Conservation (phyloP, 2,329 filamentous ascomycete species). For the Stachybotrys echinatus region DNA sequence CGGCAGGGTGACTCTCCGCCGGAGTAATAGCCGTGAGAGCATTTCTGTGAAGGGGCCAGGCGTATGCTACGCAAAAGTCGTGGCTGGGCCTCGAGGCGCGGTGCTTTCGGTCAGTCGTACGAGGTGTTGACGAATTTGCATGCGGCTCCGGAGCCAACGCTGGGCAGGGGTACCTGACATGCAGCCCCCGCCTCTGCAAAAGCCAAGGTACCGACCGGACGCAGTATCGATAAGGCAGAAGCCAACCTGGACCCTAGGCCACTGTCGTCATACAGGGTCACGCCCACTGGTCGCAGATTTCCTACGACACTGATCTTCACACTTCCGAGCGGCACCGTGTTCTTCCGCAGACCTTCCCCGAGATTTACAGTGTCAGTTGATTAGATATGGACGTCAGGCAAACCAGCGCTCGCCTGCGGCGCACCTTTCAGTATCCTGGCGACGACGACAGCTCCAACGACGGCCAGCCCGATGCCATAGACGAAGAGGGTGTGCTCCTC, state of each 20-base stretch:
- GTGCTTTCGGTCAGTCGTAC: too few species aligned
- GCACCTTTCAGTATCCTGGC: slow-evolving; percentile 69
- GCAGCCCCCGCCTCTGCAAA: neutral
- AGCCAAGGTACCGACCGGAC: too few species aligned
- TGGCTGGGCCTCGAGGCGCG: too few species aligned
- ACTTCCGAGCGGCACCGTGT: too few species aligned
- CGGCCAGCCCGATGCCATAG: slow-evolving; percentile 57
- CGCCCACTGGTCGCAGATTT: too few species aligned
- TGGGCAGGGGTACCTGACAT: too few species aligned
- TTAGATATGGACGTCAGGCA: slow-evolving; percentile 21
- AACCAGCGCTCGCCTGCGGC: slow-evolving; percentile 59
- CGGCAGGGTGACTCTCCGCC: slow-evolving; percentile 16
- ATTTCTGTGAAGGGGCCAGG: neutral
- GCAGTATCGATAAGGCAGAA: neutral
- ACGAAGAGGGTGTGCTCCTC: slow-evolving; percentile 61
- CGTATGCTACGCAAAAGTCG: too few species aligned
- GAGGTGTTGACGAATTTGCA: neutral
- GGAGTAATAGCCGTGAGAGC: slow-evolving; percentile 18
- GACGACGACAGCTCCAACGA: slow-evolving; percentile 47
- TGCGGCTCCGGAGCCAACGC: too few species aligned
- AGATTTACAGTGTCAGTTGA: too few species aligned
- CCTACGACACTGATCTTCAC: too few species aligned
- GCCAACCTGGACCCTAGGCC: neutral
- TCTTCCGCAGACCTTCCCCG: too few species aligned
- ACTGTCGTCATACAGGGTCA: neutral